Evolutionary conservation across 1,139 yeast species (phyloP).

Genomic region (Meyerozyma carpophila): DNA sequence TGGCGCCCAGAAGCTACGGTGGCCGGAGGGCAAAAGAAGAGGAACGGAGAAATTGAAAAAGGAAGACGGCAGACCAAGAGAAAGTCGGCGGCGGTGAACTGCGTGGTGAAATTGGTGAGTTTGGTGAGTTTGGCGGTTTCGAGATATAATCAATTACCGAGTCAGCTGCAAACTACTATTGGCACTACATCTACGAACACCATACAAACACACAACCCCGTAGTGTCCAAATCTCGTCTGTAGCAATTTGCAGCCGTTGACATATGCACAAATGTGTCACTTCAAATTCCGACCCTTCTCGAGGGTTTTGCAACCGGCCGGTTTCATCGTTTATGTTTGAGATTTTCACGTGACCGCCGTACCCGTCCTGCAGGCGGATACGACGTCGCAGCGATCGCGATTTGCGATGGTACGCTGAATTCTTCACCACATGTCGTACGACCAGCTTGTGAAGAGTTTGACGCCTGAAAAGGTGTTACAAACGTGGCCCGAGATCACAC

Average conservation of each 20-base stretch:
- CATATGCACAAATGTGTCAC: neutral
- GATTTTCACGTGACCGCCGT: slow-evolving; percentile 1
- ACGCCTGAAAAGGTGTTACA: slow-evolving; percentile 44
- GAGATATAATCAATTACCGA: no score
- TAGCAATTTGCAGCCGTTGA: neutral
- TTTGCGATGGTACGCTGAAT: no score
- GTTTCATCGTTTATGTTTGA: neutral
- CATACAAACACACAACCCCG: no score
- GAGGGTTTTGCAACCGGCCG: neutral
- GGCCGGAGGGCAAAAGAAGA: neutral
- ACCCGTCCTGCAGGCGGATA: neutral
- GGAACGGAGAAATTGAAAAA: neutral
- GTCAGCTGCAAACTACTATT: no score
- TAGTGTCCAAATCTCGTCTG: no score
- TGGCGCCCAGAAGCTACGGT: neutral
- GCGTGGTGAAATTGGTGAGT: no score
- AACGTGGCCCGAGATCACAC: slow-evolving; percentile 61
- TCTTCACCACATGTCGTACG: slow-evolving; percentile 22
- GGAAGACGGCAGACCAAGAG: neutral
- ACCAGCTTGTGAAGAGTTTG: slow-evolving; percentile 49
- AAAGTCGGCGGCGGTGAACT: neutral
- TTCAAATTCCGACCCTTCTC: neutral
- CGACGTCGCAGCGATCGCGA: no score
- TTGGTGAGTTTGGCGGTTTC: no score
- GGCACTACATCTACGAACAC: no score